Base-by-base conservation (phyloP, 805 yeast species). In the Priceomyces carsonii region DNA sequence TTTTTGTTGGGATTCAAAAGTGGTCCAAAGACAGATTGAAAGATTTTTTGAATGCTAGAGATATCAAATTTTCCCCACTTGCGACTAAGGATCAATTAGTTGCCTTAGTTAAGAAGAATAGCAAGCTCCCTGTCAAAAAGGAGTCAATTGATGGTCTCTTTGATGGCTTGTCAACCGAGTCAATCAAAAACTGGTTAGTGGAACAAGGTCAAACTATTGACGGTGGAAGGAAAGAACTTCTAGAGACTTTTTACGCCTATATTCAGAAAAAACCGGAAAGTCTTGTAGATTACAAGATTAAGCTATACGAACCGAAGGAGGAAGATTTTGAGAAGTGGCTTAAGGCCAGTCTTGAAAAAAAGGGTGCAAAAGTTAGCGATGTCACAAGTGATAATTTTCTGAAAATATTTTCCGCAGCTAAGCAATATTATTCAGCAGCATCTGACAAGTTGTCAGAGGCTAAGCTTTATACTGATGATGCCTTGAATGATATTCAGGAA, bases 11-110 rank as follows among this genome's bases (percentile, higher is more conserved):
- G 23, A 53, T 73, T 32, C 71, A 72, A 28, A 48, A 51, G 8
- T 74, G 79, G 80, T 57, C 75, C 14, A 68, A 68, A 44, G 68
- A 63, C 13, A 63, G 69, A 36, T 56, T 74, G 39, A 67, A 55
- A 42, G 52, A 60, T 3, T 74, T 69, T 38, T 49, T 74, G 26
- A 58, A 61, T 18, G 51, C 64, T 2, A 65, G 79, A 40, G 66
- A 60, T 20, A 58, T 74, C 19, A 42, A 61, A 9, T 52, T 63
- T 33, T 66, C 75, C 16, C 32, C 51, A 3, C 61, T 70, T 34
- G 55, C 73, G 2, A 66, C 75, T 5, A 65, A 58, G 43, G 39
- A 50, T 18, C 62, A 68, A 22, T 57, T 75, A 40, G 53, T 66
- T 22, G 51, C 61, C 21, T 50, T 71, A 17, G 78, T 66, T 2